Evolutionary conservation across 2,329 filamentous ascomycete genomes (phyloP).

Genomic region (Ophiostoma populinum): DNA sequence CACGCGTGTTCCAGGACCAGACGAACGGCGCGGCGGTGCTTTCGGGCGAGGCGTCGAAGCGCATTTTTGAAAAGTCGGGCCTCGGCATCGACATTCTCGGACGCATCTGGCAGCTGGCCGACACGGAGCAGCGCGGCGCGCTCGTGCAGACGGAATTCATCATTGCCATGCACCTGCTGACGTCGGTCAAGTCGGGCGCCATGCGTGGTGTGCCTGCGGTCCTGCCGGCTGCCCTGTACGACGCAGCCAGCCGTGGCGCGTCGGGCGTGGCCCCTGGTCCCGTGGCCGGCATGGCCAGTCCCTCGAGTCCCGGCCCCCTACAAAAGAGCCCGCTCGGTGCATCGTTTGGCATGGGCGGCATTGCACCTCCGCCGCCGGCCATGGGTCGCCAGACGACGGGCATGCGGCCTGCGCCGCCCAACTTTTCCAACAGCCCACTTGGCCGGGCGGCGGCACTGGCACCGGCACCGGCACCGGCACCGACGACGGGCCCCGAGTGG

Average conservation of each 20-base stretch:
- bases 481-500: slow-evolving; percentile 43
- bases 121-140: slow-evolving; percentile 80
- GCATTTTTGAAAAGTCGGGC: slow-evolving; percentile 86
- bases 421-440: slow-evolving; percentile 35
- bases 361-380: slow-evolving; percentile 34
- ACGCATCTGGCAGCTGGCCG: slow-evolving; percentile 90
- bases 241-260: slow-evolving; percentile 62
- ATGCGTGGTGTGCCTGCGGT: slow-evolving; percentile 64
- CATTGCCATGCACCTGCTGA: slow-evolving; percentile 94
- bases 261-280: slow-evolving; percentile 1
- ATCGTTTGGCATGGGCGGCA: slow-evolving; percentile 14
- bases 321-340: slow-evolving; percentile 30
- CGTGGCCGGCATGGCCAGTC: slow-evolving; percentile 12
- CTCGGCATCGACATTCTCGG: slow-evolving; percentile 80
- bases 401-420: slow-evolving; percentile 12
- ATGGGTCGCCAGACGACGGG: slow-evolving; percentile 77
- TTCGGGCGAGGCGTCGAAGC: slow-evolving; percentile 71
- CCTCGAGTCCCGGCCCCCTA: slow-evolving; percentile 18
- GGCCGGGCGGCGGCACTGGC: slow-evolving; percentile 31
- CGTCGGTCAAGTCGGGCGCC: slow-evolving; percentile 71
- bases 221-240: slow-evolving; percentile 73
- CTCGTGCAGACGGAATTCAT: slow-evolving; percentile 84
- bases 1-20: slow-evolving; percentile 79
- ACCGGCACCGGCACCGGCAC: slow-evolving; percentile 13
- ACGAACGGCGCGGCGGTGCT: slow-evolving; percentile 55